A percentile compares a stretch with the other conserved stretches of the same genome.
These are phyloP conservation scores for Diplotaxis tenuifolia DNA, from an alignment of 345 rosid species.

Conservation along the genomic window DNA sequence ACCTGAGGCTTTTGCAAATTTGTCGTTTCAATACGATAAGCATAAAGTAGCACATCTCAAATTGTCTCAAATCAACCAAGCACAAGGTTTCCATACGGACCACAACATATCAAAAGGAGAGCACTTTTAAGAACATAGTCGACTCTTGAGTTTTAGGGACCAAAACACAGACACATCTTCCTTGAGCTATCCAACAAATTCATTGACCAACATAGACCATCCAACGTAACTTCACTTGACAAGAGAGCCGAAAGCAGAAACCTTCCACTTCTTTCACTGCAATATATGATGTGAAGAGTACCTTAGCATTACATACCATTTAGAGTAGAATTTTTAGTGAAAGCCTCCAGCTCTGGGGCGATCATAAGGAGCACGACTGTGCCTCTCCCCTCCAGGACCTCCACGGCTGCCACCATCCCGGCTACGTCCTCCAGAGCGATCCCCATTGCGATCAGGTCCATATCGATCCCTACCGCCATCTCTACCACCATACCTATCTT, in stretches of 20 bases:
- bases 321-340: constrained; percentile 23
- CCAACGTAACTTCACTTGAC: constrained; percentile 20
- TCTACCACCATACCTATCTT: constrained; percentile 48
- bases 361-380: constrained; percentile 79
- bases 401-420: constrained; percentile 73
- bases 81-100: constrained; percentile 37
- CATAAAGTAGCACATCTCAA: constrained; percentile 43
- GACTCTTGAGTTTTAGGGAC: constrained; percentile 32
- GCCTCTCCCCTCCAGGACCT: constrained; percentile 68
- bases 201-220: constrained; percentile 30
- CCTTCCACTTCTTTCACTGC: constrained; percentile 34
- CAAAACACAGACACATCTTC: constrained; percentile 36
- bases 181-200: constrained; percentile 34
- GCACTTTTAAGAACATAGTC: constrained; percentile 36
- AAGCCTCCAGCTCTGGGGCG: constrained; percentile 61
- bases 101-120: constrained; percentile 43
- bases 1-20: constrained; percentile 34
- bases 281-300: background rate
- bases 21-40: constrained; percentile 37
- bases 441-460: constrained; percentile 82
- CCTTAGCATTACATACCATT: constrained; percentile 24
- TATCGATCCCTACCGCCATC: constrained; percentile 56
- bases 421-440: constrained; percentile 65
- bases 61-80: constrained; percentile 41
- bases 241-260: constrained; percentile 5